phyloP scores from a whole-genome alignment of 2,329 filamentous ascomycete genomes.

The Verticillium alfalfae region DNA sequence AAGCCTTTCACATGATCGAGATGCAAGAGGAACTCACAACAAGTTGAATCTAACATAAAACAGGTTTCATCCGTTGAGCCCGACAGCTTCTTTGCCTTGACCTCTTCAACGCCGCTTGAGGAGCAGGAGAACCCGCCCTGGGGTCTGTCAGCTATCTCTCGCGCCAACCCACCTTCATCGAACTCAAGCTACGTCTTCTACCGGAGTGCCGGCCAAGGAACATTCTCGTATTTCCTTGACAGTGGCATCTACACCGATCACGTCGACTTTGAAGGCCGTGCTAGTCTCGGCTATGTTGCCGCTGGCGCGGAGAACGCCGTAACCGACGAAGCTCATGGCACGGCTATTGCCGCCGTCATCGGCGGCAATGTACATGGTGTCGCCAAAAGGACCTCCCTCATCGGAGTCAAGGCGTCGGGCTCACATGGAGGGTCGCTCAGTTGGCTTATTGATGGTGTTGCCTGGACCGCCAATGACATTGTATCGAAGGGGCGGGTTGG shows the following conservation, averaged over 20 bases:
- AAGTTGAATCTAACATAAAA: background rate
- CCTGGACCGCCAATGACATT: conserved; percentile 38
- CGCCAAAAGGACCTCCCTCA: conserved; percentile 32
- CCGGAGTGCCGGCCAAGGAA: conserved; percentile 12
- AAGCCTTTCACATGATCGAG: no score
- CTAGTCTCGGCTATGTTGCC: conserved; percentile 24
- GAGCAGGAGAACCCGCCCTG: conserved; percentile 24
- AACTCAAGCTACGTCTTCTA: conserved; percentile 22
- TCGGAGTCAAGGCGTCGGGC: conserved; percentile 39
- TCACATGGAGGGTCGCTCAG: background rate
- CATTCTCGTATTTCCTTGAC: conserved; percentile 18
- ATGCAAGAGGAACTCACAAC: no score
- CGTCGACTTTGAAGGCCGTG: conserved; percentile 35
- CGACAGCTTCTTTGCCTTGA: background rate
- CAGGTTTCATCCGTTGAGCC: background rate
- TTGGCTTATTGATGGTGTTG: conserved; percentile 21
- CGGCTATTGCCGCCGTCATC: conserved; percentile 38
- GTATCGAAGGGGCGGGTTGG: conserved; percentile 27
- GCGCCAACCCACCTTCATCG: conserved; percentile 3
- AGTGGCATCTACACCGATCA: conserved; percentile 16
- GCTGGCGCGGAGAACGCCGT: conserved; percentile 5
- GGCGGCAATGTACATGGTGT: conserved; percentile 37
- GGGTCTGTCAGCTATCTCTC: conserved; percentile 38
- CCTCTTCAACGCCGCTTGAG: background rate
- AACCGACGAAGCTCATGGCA: conserved; percentile 36